Conservation (phyloP, 169 alveolate species). For the Plasmodium falciparum region DNA sequence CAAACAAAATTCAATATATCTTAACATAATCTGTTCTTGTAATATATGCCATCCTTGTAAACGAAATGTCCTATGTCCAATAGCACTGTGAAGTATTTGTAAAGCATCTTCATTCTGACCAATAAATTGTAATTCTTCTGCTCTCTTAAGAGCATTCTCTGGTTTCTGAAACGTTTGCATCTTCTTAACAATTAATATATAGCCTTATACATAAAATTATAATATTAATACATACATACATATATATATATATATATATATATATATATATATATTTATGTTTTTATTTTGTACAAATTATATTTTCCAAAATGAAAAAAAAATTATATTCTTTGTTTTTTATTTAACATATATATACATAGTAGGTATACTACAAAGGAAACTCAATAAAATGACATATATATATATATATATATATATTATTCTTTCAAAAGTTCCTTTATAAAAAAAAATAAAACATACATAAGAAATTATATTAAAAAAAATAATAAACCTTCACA, state of each 20-base stretch:
- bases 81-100: slow-evolving; percentile 90
- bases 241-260: slow-evolving; percentile 4
- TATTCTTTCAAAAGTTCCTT: no score
- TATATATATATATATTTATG: not conserved
- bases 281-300: not conserved
- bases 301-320: not conserved
- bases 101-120: slow-evolving; percentile 94
- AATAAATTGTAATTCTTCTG: slow-evolving; percentile 90
- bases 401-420: no score
- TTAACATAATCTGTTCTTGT: slow-evolving; percentile 92
- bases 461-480: no score
- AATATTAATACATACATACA: not conserved
- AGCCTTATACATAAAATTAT: not conserved
- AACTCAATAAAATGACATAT: no score
- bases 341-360: no score
- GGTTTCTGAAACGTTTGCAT: slow-evolving; percentile 92
- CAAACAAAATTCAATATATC: slow-evolving; percentile 90
- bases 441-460: no score
- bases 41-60: slow-evolving; percentile 94
- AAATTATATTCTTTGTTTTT: not conserved
- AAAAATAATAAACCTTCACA: no score
- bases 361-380: no score
- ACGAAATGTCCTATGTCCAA: slow-evolving; percentile 89
- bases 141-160: slow-evolving; percentile 94
- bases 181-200: not conserved